These are phyloP conservation scores for Myxozyma neglecta DNA, from an alignment of 805 yeast species.

Conservation along the genomic window DNA sequence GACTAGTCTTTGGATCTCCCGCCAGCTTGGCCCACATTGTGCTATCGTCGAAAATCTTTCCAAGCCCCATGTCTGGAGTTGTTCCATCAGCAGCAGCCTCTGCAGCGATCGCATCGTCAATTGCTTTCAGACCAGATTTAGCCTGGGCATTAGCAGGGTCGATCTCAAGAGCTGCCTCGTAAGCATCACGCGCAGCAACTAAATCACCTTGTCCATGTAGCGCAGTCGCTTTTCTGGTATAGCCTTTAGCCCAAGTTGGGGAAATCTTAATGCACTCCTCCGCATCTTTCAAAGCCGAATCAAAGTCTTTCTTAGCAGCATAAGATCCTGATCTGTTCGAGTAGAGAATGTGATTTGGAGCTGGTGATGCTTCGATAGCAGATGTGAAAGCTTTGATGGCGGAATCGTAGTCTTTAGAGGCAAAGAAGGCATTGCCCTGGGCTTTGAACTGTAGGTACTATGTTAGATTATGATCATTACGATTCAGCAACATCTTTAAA, in stretches of 20 bases:
- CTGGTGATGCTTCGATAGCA: constrained; percentile 79
- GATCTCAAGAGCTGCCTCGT: constrained; percentile 74
- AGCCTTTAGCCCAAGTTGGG: constrained; percentile 92
- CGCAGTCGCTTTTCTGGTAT: constrained; percentile 91
- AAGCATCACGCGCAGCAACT: constrained; percentile 69
- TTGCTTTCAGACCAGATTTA: constrained; percentile 71
- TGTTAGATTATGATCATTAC: background rate
- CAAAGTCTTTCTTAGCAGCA: constrained; percentile 74
- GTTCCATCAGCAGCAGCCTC: constrained; percentile 48
- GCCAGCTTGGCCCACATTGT: constrained; percentile 70
- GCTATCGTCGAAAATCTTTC: constrained; percentile 78
- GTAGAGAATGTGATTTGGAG: constrained; percentile 87
- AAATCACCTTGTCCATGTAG: constrained; percentile 79
- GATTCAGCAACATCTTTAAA: background rate
- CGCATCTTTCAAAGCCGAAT: constrained; percentile 80
- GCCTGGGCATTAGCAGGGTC: constrained; percentile 87
- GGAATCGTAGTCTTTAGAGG: constrained; percentile 75
- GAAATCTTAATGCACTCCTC: constrained; percentile 76
- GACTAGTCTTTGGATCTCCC: constrained; percentile 83
- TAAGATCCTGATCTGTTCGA: constrained; percentile 93
- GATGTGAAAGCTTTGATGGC: constrained; percentile 81
- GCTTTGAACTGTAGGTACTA: constrained; percentile 55
- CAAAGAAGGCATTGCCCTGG: constrained; percentile 89
- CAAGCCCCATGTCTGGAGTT: constrained; percentile 72
- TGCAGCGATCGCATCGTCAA: constrained; percentile 57